Base-by-base conservation (phyloP, 2,329 filamentous ascomycete species). In the Fusarium sp. region DNA sequence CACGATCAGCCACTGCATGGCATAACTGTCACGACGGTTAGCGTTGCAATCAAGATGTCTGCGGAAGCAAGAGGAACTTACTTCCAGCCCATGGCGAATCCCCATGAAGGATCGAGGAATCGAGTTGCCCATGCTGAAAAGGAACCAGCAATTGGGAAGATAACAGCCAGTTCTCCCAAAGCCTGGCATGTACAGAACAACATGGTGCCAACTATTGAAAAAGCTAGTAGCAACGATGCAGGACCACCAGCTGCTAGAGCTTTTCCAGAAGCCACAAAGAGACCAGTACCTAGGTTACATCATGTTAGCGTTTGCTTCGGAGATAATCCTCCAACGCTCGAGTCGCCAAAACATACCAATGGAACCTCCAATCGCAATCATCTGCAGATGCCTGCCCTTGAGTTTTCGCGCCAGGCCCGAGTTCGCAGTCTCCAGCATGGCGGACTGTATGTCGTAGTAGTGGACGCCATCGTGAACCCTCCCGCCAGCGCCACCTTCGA, bases 31-130 rank as follows among this genome's bases (percentile, higher is more conserved):
- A 24, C 37, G 22, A 13, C 13, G 37, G 62, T 68, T 54, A 73
- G 71, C 35, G 65, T 54, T n/a, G 9, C 6, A 13, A 10, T 18
- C 40, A 11, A 29, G 4, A 18, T 31, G 11, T 5, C 2, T 4
- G 27, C 18, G 3, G 34, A 16, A 67, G 7, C 27, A 24, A 18
- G 45, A 8, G 34, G n/a, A 20, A 87, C 90, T 82, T 82, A 93
- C 88, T 97, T 97, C 94, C 94, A 97, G 18, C 94, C 95, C 93
- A 98, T 97, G 56, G 94, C 94, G 80, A 97, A 97, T 0, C 95
- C 95, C 94, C 94, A 98, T 0, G 95, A 95, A 1, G 95, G 96
- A 79, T 98, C 95, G 20, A 98, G 83, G 79, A 98, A 98, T 20
- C 96, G 91, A 34, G 94, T 98, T 20, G 95, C 96, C 84, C 95